Evolutionary conservation across 208 protist genomes (phyloP), one percentile per base, ranked within the genome.

Genomic region (Acanthamoeba quina): DNA sequence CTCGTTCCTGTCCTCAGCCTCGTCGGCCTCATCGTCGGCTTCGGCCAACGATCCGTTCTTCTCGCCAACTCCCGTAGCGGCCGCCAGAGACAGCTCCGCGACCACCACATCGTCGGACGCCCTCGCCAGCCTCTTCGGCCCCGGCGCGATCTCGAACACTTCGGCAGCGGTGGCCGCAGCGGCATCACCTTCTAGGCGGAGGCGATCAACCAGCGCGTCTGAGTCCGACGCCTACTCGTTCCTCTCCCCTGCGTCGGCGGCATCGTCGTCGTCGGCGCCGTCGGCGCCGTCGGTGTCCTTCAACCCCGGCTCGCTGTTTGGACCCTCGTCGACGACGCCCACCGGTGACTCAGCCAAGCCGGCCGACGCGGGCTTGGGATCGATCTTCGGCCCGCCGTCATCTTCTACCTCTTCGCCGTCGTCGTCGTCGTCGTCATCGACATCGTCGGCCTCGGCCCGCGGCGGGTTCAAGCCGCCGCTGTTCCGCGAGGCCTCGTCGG

Each of bases 261-360:
- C 66, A 24, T 7, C 26, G 17, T 13, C 72, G 15, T 82, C 70
- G 29, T 5, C n/a, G 4, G 7, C 37, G n/a, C n/a, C 56, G 24
- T 29, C 66, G 66, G 13, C 26, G 34, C 21, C 72, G 15, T 82
- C 72, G 15, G 34, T 54, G 7, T 24, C 41, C 37, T 82, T 82
- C 72, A 52, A 82, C 41, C 37, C 72, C n/a, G 72, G 29, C 13
- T 72, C 64, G 64, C 64, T 72, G n/a, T 72, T 72, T 37, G 64
- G 64, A n/a, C 58, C 58, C 17, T 49, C 44, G 54, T 17, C 54
- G 21, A 60, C 54, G 54, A 60, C 54, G 19, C 5, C 21, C 54
- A 17, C 58, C 58, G 6, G 24, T 19, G 58, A 64, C 24, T n/a
- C 58, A 4, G 34, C 26, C 9, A 6, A 37, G 64, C 10, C 64